Base-by-base conservation (phyloP, 192 early-diverging fungal species). In the Piromyces finnis region DNA sequence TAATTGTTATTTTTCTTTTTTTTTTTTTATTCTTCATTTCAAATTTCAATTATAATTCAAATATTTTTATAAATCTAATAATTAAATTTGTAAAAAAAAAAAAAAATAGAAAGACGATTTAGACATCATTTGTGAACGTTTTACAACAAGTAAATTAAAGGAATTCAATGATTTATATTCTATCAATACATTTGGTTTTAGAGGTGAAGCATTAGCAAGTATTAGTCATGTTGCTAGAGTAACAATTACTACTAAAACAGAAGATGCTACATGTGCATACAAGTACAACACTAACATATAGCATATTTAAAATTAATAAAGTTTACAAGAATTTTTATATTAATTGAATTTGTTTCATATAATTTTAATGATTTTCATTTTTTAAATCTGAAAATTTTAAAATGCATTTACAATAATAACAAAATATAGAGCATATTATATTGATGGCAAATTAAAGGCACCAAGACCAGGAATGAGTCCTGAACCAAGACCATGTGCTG, bases 181-280 rank as follows among this genome's bases (percentile, higher is more conserved):
- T 28, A 97, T 99, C 79, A 89, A 87, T 28, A 98, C 98, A 0
- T 97, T 93, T 87, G 98, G 98, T 0, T 99, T 99, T 83, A 90
- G 98, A 59, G 98, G 98, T 18, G 97, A 99, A 83, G 97, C 97
- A 3, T 85, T 99, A 79, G 98, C 98, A 1, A 97, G 95, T 85
- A 96, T 99, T 81, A 94, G 94, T 78, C 95, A 97, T 81, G 93
- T 99, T 27, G 93, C 96, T 6, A 95, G 97, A 85, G 88, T 99
- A 36, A 93, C 94, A 28, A 94, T 95, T 79, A 92, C 92, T 7
- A 92, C 94, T 6, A 93, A 93, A 59, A 93, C 93, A 18, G 88
- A 88, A 5, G 92, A 93, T 77, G 92, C 91, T 5, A 89, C 89
- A 28, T 94, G 92, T 81, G 93, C 93, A 7, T 95, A 89, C 80